phyloP scores from a whole-genome alignment of 2,329 filamentous ascomycete species.

The Diaporthe australafricana region DNA sequence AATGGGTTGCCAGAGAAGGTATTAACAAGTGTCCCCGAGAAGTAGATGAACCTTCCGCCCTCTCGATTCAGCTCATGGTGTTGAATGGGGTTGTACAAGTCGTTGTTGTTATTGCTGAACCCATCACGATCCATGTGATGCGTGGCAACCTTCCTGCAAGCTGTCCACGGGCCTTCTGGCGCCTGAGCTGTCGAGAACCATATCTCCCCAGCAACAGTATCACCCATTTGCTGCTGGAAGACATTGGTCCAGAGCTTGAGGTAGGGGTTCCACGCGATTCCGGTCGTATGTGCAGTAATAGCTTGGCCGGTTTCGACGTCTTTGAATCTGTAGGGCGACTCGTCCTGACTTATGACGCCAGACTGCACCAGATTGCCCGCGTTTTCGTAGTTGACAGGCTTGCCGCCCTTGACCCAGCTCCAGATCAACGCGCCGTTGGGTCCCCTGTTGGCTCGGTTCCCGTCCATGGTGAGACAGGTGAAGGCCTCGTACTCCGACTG shows the following conservation, averaged over 20 bases:
- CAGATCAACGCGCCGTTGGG: slow-evolving; percentile 28
- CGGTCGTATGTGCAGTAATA: slow-evolving; percentile 24
- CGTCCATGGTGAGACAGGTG: slow-evolving; percentile 31
- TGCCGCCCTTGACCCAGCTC: slow-evolving; percentile 34
- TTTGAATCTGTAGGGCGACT: slow-evolving; percentile 31
- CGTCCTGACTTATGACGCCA: slow-evolving; percentile 24
- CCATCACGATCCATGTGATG: slow-evolving; percentile 34
- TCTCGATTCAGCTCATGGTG: slow-evolving; percentile 34
- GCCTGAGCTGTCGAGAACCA: slow-evolving; percentile 32
- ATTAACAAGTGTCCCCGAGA: slow-evolving; percentile 35
- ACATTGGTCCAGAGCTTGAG: slow-evolving; percentile 35
- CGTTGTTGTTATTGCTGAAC: slow-evolving; percentile 31
- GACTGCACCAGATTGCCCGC: slow-evolving; percentile 18
- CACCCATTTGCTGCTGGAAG: slow-evolving; percentile 32
- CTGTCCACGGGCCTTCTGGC: slow-evolving; percentile 34
- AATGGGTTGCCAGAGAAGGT: slow-evolving; percentile 36
- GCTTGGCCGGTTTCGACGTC: slow-evolving; percentile 30
- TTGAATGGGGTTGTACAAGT: slow-evolving; percentile 36
- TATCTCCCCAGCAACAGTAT: slow-evolving; percentile 34
- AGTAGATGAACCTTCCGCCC: slow-evolving; percentile 33
- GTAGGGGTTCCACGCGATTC: slow-evolving; percentile 37
- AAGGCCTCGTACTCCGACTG: slow-evolving; percentile 37
- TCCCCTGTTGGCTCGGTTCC: slow-evolving; percentile 16
- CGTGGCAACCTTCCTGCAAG: slow-evolving; percentile 34
- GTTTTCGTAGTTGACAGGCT: slow-evolving; percentile 34